A percentile compares a stretch with the other conserved stretches of the same genome.
phyloP scores from a whole-genome alignment of 306 rosid genomes.

The Macrotyloma uniflorum region DNA sequence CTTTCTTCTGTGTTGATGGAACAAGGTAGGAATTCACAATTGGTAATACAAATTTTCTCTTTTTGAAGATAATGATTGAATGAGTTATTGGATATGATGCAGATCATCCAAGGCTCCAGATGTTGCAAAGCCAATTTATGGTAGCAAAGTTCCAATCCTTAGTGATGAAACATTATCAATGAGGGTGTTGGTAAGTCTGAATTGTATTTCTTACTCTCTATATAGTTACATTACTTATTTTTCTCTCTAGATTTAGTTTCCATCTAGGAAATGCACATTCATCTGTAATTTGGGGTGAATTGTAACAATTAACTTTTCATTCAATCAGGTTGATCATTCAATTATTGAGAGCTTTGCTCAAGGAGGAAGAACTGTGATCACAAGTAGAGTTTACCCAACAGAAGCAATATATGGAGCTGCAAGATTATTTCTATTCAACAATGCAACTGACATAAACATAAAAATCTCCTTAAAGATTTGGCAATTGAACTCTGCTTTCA shows the following conservation, averaged over 20 bases:
- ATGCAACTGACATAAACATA: constrained; percentile 59
- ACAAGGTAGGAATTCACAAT: constrained; percentile 50
- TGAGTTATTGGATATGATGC: constrained; percentile 35
- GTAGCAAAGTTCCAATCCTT: constrained; percentile 62
- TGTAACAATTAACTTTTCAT: neutral
- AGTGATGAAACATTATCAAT: constrained; percentile 64
- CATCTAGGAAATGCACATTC: neutral
- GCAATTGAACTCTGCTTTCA: constrained; percentile 68
- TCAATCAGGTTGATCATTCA: constrained; percentile 74
- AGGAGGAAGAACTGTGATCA: constrained; percentile 70
- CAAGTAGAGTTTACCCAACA: constrained; percentile 73
- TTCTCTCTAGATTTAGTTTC: neutral
- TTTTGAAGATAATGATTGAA: neutral
- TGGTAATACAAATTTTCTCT: neutral
- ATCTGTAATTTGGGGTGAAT: no score
- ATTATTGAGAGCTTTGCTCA: constrained; percentile 80
- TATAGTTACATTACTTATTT: neutral
- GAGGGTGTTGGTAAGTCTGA: constrained; percentile 64
- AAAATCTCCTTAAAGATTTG: constrained; percentile 65
- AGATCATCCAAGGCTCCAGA: constrained; percentile 76
- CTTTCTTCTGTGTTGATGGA: constrained; percentile 73
- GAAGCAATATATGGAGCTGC: constrained; percentile 80
- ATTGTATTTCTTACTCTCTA: neutral
- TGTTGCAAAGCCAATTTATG: constrained; percentile 56
- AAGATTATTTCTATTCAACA: constrained; percentile 73